A percentile compares a stretch with the other conserved stretches of the same genome.
These are phyloP conservation scores for Cytospora paraplurivora DNA, from an alignment of 2,329 filamentous ascomycete genomes.

Conservation along the genomic window DNA sequence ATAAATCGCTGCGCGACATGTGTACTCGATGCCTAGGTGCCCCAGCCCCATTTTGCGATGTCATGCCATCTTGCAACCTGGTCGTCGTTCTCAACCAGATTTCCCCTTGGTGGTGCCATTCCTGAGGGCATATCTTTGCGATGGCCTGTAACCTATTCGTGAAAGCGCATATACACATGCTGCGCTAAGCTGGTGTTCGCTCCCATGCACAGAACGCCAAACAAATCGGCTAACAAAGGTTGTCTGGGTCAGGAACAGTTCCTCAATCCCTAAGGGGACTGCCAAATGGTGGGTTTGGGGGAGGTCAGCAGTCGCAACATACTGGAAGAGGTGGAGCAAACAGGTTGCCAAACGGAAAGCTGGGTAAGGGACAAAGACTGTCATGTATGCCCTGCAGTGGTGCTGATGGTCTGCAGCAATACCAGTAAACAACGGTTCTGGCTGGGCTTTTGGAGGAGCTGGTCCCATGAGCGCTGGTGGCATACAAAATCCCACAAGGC, in stretches of 20 bases:
- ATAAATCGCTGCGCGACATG: neutral
- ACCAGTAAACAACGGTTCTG: slow-evolving; percentile 53
- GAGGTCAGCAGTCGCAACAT: slow-evolving; percentile 61
- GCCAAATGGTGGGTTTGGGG: slow-evolving; percentile 57
- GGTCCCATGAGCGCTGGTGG: slow-evolving; percentile 60
- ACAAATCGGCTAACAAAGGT: slow-evolving; percentile 24
- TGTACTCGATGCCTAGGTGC: slow-evolving; percentile 2
- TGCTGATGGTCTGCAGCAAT: slow-evolving; percentile 28
- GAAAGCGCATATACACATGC: slow-evolving; percentile 1
- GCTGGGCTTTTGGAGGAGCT: slow-evolving; percentile 65
- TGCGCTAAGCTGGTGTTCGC: neutral
- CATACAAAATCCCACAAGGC: slow-evolving; percentile 55
- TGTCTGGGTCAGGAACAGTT: slow-evolving; percentile 51
- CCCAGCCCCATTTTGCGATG: neutral
- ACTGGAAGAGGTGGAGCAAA: slow-evolving; percentile 56
- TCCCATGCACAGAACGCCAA: neutral
- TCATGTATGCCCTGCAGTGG: slow-evolving; percentile 13
- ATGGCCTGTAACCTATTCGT: neutral
- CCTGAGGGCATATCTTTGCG: neutral
- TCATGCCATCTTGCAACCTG: neutral
- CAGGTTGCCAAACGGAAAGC: slow-evolving; percentile 66
- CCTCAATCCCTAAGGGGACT: slow-evolving; percentile 65
- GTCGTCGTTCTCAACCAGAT: neutral
- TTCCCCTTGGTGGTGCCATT: neutral
- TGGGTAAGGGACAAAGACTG: slow-evolving; percentile 51